Evolutionary conservation across 2,329 filamentous ascomycete species (phyloP).

Genomic region (Raffaelea arxii): DNA sequence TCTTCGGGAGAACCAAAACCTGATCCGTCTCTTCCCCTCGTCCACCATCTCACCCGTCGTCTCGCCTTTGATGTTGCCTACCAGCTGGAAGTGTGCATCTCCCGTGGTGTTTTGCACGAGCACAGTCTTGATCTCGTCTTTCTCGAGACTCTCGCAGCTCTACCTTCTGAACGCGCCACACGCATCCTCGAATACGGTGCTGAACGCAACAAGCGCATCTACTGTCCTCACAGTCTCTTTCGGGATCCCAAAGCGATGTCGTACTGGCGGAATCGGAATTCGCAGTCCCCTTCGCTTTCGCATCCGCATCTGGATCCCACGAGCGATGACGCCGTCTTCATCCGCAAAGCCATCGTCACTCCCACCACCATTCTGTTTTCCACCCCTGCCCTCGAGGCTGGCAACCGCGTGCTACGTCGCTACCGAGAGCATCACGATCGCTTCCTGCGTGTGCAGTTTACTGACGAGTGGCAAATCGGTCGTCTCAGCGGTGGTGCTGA

Average conservation of each 20-base stretch:
- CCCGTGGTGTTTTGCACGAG: constrained; percentile 66
- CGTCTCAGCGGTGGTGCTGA: constrained; percentile 47
- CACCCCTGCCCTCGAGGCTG: constrained; percentile 72
- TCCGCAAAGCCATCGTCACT: constrained; percentile 71
- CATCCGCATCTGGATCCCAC: background rate
- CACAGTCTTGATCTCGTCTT: constrained; percentile 62
- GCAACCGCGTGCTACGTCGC: constrained; percentile 75
- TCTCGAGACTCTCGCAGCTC: constrained; percentile 44
- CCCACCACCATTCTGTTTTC: constrained; percentile 73
- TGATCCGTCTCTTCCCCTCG: no score
- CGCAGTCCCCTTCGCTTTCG: background rate
- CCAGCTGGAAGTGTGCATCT: constrained; percentile 89
- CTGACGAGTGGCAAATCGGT: constrained; percentile 62
- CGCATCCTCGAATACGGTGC: constrained; percentile 66
- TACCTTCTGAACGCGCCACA: constrained; percentile 43
- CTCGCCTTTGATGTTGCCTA: constrained; percentile 71
- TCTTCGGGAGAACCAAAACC: constrained; percentile 3
- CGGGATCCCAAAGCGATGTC: constrained; percentile 36
- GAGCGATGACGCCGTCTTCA: constrained; percentile 26
- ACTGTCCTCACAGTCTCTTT: constrained; percentile 67
- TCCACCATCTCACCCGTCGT: constrained; percentile 10
- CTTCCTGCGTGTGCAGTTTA: constrained; percentile 84
- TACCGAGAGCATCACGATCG: constrained; percentile 61
- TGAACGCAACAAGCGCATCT: constrained; percentile 51
- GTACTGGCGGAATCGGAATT: constrained; percentile 28